Conservation (phyloP, 768 basidiomycete genomes). For the Chalciporus sphaerocephalus region DNA sequence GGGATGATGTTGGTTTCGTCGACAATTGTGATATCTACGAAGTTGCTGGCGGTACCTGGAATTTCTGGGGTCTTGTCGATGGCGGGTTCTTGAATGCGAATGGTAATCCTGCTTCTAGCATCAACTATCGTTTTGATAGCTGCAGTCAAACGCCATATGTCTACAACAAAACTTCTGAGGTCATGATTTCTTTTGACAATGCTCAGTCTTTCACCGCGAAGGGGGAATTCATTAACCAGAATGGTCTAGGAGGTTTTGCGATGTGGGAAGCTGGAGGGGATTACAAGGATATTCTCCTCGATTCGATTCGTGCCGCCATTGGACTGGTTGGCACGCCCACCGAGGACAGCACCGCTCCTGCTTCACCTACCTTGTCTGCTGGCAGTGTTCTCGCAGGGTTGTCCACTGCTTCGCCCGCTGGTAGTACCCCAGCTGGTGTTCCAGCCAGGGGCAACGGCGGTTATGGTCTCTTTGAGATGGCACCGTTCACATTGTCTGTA, state of each 20-base stretch:
- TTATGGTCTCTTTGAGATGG: no score
- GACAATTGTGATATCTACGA: constrained; percentile 52
- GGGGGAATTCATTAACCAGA: constrained; percentile 52
- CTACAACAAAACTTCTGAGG: constrained; percentile 51
- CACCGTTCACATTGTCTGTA: no score
- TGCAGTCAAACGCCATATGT: constrained; percentile 78
- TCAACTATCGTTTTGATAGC: constrained; percentile 53
- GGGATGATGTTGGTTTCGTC: constrained; percentile 45
- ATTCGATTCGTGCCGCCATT: constrained; percentile 40
- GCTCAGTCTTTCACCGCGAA: constrained; percentile 54
- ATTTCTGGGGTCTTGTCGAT: constrained; percentile 57
- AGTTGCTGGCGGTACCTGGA: constrained; percentile 49
- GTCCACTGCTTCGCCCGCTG: no score
- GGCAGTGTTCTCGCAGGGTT: no score
- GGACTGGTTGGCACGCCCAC: neutral
- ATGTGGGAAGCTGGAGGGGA: constrained; percentile 75
- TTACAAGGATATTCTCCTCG: constrained; percentile 52
- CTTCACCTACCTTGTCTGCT: neutral
- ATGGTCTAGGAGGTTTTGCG: constrained; percentile 59
- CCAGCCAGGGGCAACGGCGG: no score
- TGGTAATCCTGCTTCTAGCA: constrained; percentile 36
- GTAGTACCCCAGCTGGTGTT: no score
- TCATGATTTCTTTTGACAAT: constrained; percentile 67
- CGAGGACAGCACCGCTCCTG: no score
- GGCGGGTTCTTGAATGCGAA: constrained; percentile 45